Evolutionary conservation across 1,284 basidiomycete genomes (phyloP), one percentile per base, ranked within the genome.

Genomic region (Gymnopus androsaceus): DNA sequence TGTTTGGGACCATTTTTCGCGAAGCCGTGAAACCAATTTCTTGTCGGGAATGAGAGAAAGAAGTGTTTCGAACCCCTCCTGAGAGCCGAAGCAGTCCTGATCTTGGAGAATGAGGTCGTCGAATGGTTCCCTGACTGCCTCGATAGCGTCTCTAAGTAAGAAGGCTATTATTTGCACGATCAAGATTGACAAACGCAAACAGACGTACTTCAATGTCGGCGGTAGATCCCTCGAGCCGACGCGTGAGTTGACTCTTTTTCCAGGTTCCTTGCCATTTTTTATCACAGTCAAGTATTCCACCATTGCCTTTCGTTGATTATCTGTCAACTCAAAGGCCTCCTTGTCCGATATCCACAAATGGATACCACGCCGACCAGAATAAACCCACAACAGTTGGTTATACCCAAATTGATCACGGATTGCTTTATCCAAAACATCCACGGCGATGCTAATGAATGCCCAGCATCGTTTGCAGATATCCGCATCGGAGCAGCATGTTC

Each of bases 321-420:
- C 97, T 3, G 91, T 95, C 51, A 99, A 77, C 58, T 83, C 85
- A 75, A 97, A 81, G 0, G 97, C 97, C 55, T 90, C 84, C 49
- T 81, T 77, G 71, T 99, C 96, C 5, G 93, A 95, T 59, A 99
- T 87, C 96, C 96, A 99, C 69, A 95, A 83, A 78, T 99, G 96
- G 65, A 99, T 99, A 63, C 97, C 96, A 74, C 96, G 90, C 42
- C 96, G 89, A 60, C 96, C 96, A 14, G 97, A 99, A 72, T 98
- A 99, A 23, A 99, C 95, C 97, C 97, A 99, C 14, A 99, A 78
- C 27, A 99, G 79, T 66, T 86, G 80, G 49, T 78, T 70, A 67
- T 85, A 91, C 1, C 94, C 95, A 69, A 95, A 97, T 60, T 95
- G 90, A 14, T 92, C 84, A 37, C 93, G 83, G 51, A 99, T 80